A percentile compares a stretch with the other conserved stretches of the same genome.
phyloP scores from a whole-genome alignment of 106 monocot species.

The Narthecium ossifragum region DNA sequence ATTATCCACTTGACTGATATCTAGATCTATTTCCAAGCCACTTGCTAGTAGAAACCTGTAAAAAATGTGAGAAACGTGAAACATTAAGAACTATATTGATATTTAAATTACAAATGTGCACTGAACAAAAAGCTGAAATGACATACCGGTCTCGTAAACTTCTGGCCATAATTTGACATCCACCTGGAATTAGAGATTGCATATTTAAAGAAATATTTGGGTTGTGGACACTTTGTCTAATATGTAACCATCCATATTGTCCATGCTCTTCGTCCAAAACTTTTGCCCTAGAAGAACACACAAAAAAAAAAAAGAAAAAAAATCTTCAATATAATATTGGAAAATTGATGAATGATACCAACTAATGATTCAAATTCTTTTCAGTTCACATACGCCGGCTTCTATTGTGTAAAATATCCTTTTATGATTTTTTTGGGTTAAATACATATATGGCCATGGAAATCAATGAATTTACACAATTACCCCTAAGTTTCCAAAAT shows the following conservation, averaged over 20 bases:
- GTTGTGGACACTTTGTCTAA: constrained; percentile 57
- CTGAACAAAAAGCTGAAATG: not conserved
- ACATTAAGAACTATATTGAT: not conserved
- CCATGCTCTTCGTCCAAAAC: constrained; percentile 35
- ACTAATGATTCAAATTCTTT: not conserved
- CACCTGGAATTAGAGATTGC: constrained; percentile 44
- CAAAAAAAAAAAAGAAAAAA: too few relatives aligned
- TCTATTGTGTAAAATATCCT: too few relatives aligned
- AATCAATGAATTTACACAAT: too few relatives aligned
- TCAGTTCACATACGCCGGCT: too few relatives aligned
- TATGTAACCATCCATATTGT: constrained; percentile 48
- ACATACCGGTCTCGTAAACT: constrained; percentile 25
- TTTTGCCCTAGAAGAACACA: constrained; percentile 29
- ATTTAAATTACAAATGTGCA: not conserved
- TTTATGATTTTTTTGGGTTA: too few relatives aligned
- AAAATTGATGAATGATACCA: too few relatives aligned
- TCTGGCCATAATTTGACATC: constrained; percentile 30
- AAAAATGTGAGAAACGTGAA: too few relatives aligned
- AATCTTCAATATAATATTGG: too few relatives aligned
- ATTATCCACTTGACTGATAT: constrained; percentile 30
- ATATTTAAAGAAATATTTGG: constrained; percentile 48
- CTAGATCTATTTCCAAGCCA: constrained; percentile 23
- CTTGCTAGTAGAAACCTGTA: constrained; percentile 29
- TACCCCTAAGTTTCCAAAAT: too few relatives aligned
- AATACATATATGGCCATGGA: too few relatives aligned